Conservation (phyloP, 495 filamentous ascomycete genomes). For the Hypoxylon crocopeplum region DNA sequence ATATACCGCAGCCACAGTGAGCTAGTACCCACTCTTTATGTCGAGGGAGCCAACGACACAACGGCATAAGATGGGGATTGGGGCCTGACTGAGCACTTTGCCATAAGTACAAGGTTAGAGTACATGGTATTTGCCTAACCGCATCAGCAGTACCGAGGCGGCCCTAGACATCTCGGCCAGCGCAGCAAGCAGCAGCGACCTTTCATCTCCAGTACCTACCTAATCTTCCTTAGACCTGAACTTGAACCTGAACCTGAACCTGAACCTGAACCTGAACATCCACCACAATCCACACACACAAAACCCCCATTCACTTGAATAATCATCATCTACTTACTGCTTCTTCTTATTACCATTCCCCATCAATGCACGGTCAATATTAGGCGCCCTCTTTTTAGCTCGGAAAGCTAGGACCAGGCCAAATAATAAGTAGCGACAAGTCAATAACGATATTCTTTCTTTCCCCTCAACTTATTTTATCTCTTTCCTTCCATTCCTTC, state of each 20-base stretch:
- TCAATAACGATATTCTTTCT: conserved; percentile 24
- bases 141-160: too few species aligned
- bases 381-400: conserved; percentile 7
- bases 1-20: conserved; percentile 18
- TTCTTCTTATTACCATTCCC: not conserved
- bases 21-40: not conserved
- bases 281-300: not conserved
- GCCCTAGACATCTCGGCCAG: too few species aligned
- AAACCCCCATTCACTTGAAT: conserved; percentile 1
- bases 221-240: too few species aligned
- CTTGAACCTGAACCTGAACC: too few species aligned
- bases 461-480: conserved; percentile 1
- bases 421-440: conserved; percentile 23
- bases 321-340: not conserved
- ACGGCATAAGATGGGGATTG: conserved; percentile 4
- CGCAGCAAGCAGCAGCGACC: too few species aligned
- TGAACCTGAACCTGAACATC: too few species aligned
- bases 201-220: too few species aligned
- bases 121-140: not conserved
- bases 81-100: conserved; percentile 3
- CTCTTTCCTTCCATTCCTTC: conserved; percentile 11
- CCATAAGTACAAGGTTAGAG: conserved; percentile 19
- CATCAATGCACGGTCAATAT: conserved; percentile 20
- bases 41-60: conserved; percentile 11
- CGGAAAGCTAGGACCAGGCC: not conserved